Evolutionary conservation across 306 rosid genomes (phyloP), one percentile per base, ranked within the genome.

Genomic region (Castanea sativa): DNA sequence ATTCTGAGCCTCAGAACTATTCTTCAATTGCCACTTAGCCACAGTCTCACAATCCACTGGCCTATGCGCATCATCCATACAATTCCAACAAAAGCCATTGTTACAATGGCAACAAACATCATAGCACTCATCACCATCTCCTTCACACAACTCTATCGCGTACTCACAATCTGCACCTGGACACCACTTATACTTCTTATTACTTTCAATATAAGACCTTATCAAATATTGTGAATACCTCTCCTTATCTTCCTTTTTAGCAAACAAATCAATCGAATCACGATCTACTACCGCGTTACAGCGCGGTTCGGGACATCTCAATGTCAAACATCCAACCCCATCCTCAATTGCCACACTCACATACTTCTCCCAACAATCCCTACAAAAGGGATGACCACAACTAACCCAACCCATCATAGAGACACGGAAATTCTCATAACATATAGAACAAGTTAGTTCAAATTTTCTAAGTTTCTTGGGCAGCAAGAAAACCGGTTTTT

Each of bases 51-150:
- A 35, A 1, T 35, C 8, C 8, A 35, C 8, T 35, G 41, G 41
- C 41, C 41, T 35, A 5, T 35, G 41, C 41, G 41, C 41, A 5
- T 35, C 41, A 35, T 35, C 41, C 41, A 35, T 1, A 35, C 80
- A 83, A 2, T 51, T 59, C 80, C 79, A 83, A 25, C 86, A 83
- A 78, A 78, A 74, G 0, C 23, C 25, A 16, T 57, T 78, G 20
- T 29, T 21, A 43, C 76, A 68, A 21, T 49, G 21, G 33, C 86
- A 83, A 1, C 55, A 73, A 32, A 73, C 80, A 69, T 78, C 80
- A 11, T 6, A 49, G 41, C 2, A 53, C 61, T 4, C 5, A 10
- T 4, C 41, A 1, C 1, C 10, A 8, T 55, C 59, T 25, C 10
- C 29, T 1, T 29, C 8, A 68, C 53, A 57, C 6, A 49, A 78